A percentile compares a stretch with the other conserved stretches of the same genome.
Conservation (phyloP, 1,139 yeast genomes). For the Yamadazyma atmosphaerica region DNA sequence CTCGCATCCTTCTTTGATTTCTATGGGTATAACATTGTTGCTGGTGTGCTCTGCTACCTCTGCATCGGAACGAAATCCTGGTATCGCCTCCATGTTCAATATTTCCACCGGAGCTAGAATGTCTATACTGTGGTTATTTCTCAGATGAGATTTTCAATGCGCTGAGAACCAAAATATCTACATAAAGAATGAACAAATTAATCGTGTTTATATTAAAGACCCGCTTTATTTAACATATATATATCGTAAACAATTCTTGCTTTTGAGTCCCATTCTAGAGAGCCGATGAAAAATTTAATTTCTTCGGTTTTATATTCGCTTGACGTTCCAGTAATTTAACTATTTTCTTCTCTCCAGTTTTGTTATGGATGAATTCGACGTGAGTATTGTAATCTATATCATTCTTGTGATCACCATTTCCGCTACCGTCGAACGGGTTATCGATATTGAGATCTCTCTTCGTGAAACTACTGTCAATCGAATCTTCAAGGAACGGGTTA, state of each 20-base stretch:
- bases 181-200: neutral
- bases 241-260: neutral
- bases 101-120: neutral
- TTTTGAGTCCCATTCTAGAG: neutral
- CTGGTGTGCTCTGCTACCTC: slow-evolving; percentile 10
- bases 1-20: slow-evolving; percentile 47
- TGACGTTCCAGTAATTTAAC: slow-evolving; percentile 36
- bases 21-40: slow-evolving; percentile 7
- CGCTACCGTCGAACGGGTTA: neutral
- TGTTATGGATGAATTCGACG: slow-evolving; percentile 38
- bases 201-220: slow-evolving; percentile 2
- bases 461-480: neutral
- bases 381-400: slow-evolving; percentile 36
- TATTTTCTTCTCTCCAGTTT: slow-evolving; percentile 38
- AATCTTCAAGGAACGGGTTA: slow-evolving; percentile 21
- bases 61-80: slow-evolving; percentile 23
- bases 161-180: neutral
- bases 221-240: slow-evolving; percentile 1
- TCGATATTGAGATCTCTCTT: neutral
- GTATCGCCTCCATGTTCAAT: slow-evolving; percentile 17
- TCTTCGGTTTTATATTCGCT: slow-evolving; percentile 40
- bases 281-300: slow-evolving; percentile 28
- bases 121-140: neutral
- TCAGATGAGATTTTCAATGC: neutral
- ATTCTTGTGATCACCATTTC: neutral